Base-by-base conservation (phyloP, 139 green algal genomes). In the Haematococcus lacustris region DNA sequence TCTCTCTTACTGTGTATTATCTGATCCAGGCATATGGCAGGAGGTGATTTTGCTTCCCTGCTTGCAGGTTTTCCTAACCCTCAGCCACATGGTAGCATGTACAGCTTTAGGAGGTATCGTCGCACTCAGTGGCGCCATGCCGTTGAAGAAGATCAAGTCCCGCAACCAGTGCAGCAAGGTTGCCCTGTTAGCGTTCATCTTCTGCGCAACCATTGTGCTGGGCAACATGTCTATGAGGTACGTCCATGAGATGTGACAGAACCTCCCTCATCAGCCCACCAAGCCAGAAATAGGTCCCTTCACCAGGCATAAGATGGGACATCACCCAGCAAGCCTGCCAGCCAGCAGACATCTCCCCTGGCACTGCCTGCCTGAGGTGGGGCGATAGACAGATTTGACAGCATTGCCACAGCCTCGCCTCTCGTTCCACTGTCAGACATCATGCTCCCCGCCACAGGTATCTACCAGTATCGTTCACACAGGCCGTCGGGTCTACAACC, bases 11-110 rank as follows among this genome's bases (percentile, higher is more conserved):
- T 57, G 47, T 57, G 47, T 57, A 21, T 57, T 21, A 57, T 57
- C 21, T 57, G 47, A 57, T 13, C 47, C 47, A n/a, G 47, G 13
- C 21, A 13, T 57, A 21, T 57, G 47, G 13, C 13, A 57, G 47
- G 13, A 21, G 13, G 47, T 21, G 21, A 13, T 13, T 57, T 13
- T 57, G 47, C 21, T 13, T 21, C 41, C 2, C 41, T 62, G 40
- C 79, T 80, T 82, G 43, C 84, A 86, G 68, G 82, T 96, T 2
- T 96, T 98, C 75, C 77, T 98, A 5, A 98, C 94, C 23, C 78
- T 97, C 30, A 93, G 85, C 68, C 93, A 98, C 80, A 98, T 98
- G 94, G 33, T 91, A 30, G 87, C 91, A 0, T 97, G 92, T 79
- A 68, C 84, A 1, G 38, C 86, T 1, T 80, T 96, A 59, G 85